Conservation (phyloP, 352 stramenopile species). For the Globisporangium recalcitrans region DNA sequence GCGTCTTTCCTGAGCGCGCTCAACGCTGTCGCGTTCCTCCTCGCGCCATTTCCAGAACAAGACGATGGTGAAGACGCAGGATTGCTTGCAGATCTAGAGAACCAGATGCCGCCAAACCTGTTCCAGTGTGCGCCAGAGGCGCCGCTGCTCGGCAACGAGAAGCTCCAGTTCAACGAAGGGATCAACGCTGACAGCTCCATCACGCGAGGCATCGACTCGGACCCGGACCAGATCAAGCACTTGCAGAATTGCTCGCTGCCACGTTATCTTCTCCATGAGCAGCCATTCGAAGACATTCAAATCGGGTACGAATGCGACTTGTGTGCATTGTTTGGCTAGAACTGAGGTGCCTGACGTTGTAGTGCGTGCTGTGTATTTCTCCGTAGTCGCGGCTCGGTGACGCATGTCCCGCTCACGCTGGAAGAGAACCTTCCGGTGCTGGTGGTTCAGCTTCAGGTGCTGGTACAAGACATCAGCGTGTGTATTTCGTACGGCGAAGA, state of each 20-base stretch:
- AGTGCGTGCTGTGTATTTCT: no score
- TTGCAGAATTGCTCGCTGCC: slow-evolving; percentile 49
- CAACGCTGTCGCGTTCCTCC: slow-evolving; percentile 63
- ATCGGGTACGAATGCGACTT: slow-evolving; percentile 41
- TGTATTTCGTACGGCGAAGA: slow-evolving; percentile 22
- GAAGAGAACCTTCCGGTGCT: slow-evolving; percentile 9
- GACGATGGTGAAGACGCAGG: slow-evolving; percentile 1
- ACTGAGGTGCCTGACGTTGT: no score
- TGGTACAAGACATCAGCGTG: slow-evolving; percentile 39
- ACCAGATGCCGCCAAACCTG: slow-evolving; percentile 40
- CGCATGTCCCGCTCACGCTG: slow-evolving; percentile 11
- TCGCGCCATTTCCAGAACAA: slow-evolving; percentile 26
- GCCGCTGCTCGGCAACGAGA: slow-evolving; percentile 25
- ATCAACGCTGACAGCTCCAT: slow-evolving; percentile 26
- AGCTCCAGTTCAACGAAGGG: slow-evolving; percentile 4
- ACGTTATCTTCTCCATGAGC: slow-evolving; percentile 38
- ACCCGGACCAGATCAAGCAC: slow-evolving; percentile 45
- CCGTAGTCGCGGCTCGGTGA: slow-evolving; percentile 14
- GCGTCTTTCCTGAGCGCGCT: slow-evolving; percentile 59
- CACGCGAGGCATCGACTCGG: slow-evolving; percentile 20
- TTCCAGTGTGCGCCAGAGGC: slow-evolving; percentile 47
- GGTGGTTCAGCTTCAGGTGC: slow-evolving; percentile 29
- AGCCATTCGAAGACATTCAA: slow-evolving; percentile 29
- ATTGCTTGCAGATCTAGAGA: slow-evolving; percentile 8
- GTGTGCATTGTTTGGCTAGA: not conserved